Evolutionary conservation across 768 basidiomycete species (phyloP), one percentile per base, ranked within the genome.

Genomic region (Russula abietina): DNA sequence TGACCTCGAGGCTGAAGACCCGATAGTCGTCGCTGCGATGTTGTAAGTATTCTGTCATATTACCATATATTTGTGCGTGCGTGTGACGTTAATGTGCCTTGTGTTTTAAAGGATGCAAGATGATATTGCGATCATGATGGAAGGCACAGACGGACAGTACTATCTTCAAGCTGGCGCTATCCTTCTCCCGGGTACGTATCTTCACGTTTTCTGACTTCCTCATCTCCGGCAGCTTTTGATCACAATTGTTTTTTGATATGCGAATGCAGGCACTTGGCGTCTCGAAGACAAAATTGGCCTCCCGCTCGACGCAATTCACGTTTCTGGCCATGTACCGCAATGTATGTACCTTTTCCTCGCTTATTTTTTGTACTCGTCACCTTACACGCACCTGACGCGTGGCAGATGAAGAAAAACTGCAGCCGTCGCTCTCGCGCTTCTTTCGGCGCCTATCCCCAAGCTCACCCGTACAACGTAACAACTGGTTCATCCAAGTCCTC

Each of bases 141-240:
- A 70, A 85, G 86, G 86, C 56, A 71, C 76, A 24, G 86, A 91
- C 60, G 87, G 88, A 46, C 77, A 77, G 63, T 87, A 89, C 66
- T 86, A 89, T 70, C 83, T 91, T 67, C 88, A 88, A 70, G 86
- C 83, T 46, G 89, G 88, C 9, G 84, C 83, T 0, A 83, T 90
- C 66, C 80, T 81, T 62, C 77, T 86, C 19, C 75, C 86, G 65
- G 88, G 86, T 83, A 53, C 65, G 78, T 64, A 38, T 28, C 39
- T 28, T 39, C 26, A 19, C 4, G 49, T 11, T 32, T 24, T 46
- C 19, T 12, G 33, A n/a, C 28, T 12, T 33, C 33, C 10, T 53
- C 52, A 19, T n/a, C 24, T 24, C 57, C 14, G 46, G 22, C n/a
- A 12, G 32, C 19, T 50, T 43, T 33, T 10, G 54, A 55, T 24